Base-by-base conservation (phyloP, 2,329 filamentous ascomycete species). In the Aspergillus viridinutans region DNA sequence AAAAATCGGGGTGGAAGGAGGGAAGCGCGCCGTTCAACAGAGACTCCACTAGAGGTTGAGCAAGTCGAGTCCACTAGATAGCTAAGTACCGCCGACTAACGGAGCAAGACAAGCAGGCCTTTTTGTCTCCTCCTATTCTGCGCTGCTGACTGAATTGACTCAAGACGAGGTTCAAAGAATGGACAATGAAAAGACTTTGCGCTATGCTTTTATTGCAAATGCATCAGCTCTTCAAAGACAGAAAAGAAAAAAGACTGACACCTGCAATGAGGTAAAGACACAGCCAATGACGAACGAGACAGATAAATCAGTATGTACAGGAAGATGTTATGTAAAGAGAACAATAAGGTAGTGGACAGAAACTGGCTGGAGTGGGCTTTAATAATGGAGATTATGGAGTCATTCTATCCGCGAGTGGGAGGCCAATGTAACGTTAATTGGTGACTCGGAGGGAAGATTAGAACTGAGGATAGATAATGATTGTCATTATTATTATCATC, bases 251-350 rank as follows among this genome's bases (percentile, higher is more conserved):
- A 7, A 14, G 21, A 47, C 23, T 14, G 43, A 14, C 23, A 26
- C 21, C 10, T 14, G 6, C 43, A 25, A 23, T 6, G 49, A 32
- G 49, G 32, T 50, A 50, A 50, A 56, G 58, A 57, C 58, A 59
- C 56, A 42, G 40, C 50, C 57, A 49, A 54, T 50, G 49, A 58
- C 56, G 52, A 61, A 62, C 59, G 49, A 52, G n/a, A 50, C 53
- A 49, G 50, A 57, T 54, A 51, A 55, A 45, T 12, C 35, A 55
- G 57, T 58, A 52, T 58, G 58, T 58, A 52, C 17, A 10, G 42
- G 53, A 64, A 65, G 47, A 49, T 51, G 25, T 68, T 69, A 66
- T 60, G 67, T 69, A 68, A 67, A 61, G 62, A 53, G 53, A 64
- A 64, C 20, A 35, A n/a, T n/a, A n/a, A n/a, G n/a, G 25, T 25